Percentiles rank a stretch among this genome's conserved stretches.
Evolutionary conservation across 2,329 filamentous ascomycete species (phyloP).

Genomic region (Diplodia intermedia): DNA sequence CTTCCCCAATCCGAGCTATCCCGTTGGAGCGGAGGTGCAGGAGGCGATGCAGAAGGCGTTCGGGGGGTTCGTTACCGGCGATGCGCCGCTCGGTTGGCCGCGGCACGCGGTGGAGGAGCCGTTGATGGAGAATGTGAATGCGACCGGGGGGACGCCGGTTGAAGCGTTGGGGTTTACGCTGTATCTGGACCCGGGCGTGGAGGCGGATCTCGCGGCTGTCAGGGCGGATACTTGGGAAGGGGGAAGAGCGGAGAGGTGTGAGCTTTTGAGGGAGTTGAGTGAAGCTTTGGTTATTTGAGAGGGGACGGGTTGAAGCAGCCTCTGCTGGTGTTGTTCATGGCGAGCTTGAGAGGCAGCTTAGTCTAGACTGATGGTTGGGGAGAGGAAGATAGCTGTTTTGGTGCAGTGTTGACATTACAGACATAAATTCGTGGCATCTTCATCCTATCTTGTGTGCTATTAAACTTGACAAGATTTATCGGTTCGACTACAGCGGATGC

Average conservation of each 20-base stretch:
- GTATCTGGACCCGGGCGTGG: not conserved
- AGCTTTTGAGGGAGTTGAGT: constrained; percentile 38
- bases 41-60: not conserved
- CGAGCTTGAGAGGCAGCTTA: too few species aligned
- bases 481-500: too few species aligned
- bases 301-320: too few species aligned
- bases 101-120: not conserved
- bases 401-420: too few species aligned
- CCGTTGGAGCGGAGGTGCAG: not conserved
- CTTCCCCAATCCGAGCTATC: constrained; percentile 33
- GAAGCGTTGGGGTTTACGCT: not conserved
- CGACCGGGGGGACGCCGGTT: not conserved
- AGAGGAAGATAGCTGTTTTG: too few species aligned
- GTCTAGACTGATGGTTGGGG: too few species aligned
- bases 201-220: constrained; percentile 27
- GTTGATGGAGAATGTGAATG: not conserved
- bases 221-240: constrained; percentile 38
- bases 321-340: too few species aligned
- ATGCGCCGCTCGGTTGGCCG: not conserved
- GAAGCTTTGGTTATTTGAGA: not conserved
- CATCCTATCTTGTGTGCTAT: too few species aligned
- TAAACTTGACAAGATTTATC: too few species aligned
- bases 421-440: too few species aligned
- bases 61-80: not conserved
- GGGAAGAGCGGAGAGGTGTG: constrained; percentile 38